Conservation (phyloP, 768 basidiomycete species). For the Boletus sp. region DNA sequence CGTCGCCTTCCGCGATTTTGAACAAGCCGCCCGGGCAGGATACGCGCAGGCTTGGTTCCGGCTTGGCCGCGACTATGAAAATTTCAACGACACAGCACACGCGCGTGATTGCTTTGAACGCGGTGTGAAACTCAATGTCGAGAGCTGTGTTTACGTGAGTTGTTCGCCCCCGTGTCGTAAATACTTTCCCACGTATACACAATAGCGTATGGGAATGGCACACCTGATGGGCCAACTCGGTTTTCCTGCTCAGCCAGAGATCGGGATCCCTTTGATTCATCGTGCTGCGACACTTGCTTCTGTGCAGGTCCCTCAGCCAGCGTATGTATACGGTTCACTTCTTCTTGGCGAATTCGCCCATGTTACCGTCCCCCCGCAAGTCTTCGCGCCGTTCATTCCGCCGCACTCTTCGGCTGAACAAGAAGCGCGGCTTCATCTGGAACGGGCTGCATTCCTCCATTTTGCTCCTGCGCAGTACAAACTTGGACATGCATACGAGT, state of each 20-base stretch:
- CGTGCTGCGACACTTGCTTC: constrained; percentile 74
- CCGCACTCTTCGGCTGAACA: constrained; percentile 43
- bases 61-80: constrained; percentile 89
- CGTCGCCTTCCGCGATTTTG: constrained; percentile 86
- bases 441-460: constrained; percentile 79
- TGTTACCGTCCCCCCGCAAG: constrained; percentile 46
- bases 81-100: constrained; percentile 66
- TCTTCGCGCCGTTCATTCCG: constrained; percentile 55
- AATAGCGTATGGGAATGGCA: constrained; percentile 89
- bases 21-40: constrained; percentile 74
- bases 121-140: constrained; percentile 70
- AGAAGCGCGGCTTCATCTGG: constrained; percentile 75
- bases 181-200: constrained; percentile 6
- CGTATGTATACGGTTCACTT: constrained; percentile 85
- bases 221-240: constrained; percentile 85
- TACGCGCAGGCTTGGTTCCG: constrained; percentile 86
- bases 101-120: constrained; percentile 87
- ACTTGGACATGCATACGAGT: constrained; percentile 89
- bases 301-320: constrained; percentile 78
- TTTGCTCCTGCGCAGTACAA: constrained; percentile 91
- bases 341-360: constrained; percentile 82
- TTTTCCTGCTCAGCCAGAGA: constrained; percentile 47
- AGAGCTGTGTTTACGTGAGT: constrained; percentile 77
- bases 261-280: constrained; percentile 69
- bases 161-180: neutral